Conservation (phyloP, 2,329 filamentous ascomycete species). For the Dryadomyces quercivorus region DNA sequence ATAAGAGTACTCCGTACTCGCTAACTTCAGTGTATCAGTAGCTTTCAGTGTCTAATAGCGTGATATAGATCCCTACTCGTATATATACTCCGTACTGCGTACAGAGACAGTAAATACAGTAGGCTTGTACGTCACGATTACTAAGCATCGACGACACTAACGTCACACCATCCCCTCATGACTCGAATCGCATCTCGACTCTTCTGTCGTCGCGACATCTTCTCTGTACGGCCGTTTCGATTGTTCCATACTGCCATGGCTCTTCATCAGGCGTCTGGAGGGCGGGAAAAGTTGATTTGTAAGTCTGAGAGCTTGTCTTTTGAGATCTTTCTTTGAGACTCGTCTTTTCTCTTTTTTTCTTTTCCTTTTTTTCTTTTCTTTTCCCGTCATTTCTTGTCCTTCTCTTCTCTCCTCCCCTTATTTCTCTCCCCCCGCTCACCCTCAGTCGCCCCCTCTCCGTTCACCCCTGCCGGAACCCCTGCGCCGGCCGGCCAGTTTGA, state of each 20-base stretch:
- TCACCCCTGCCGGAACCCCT: neutral
- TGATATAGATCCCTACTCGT: no score
- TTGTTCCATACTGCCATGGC: conserved; percentile 8
- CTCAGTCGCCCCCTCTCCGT: conserved; percentile 12
- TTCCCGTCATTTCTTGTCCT: neutral
- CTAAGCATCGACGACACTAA: neutral
- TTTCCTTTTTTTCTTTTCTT: neutral
- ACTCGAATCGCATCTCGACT: neutral
- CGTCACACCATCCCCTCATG: neutral
- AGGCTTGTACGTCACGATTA: neutral
- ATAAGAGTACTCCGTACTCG: no score
- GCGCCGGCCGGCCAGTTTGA: conserved; percentile 68
- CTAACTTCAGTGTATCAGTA: no score
- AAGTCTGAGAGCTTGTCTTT: conserved; percentile 13
- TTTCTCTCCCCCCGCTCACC: neutral
- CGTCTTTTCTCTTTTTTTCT: neutral
- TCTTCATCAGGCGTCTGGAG: neutral
- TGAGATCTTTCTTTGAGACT: no score
- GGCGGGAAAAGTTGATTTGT: conserved; percentile 33
- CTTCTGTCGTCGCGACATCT: neutral
- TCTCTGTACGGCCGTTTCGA: neutral
- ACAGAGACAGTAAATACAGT: no score
- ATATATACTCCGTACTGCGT: neutral
- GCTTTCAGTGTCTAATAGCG: no score
- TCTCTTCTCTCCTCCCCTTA: neutral